Conservation (phyloP, 2,329 filamentous ascomycete species). For the Monilinia fructigena region DNA sequence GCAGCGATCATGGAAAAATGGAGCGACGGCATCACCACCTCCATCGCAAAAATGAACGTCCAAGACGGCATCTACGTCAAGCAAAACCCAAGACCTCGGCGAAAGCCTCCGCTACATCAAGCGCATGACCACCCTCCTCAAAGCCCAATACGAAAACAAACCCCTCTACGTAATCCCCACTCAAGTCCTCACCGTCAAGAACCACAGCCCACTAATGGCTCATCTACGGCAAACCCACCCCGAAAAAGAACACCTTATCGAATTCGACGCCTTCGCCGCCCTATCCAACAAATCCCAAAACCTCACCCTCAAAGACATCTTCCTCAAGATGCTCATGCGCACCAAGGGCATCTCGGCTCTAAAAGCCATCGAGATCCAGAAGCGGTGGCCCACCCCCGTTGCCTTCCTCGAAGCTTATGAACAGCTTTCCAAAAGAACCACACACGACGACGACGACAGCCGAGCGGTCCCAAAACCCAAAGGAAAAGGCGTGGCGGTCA, state of each 20-base stretch:
- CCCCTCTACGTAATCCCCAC: conserved; percentile 65
- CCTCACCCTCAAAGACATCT: conserved; percentile 72
- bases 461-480: background rate
- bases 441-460: background rate
- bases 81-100: conserved; percentile 68
- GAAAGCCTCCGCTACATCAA: conserved; percentile 75
- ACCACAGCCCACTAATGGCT: conserved; percentile 64
- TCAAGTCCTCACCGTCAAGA: conserved; percentile 57
- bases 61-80: conserved; percentile 79
- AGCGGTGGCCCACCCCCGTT: conserved; percentile 71
- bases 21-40: conserved; percentile 70
- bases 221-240: conserved; percentile 56
- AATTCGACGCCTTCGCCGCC: conserved; percentile 68
- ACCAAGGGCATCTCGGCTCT: conserved; percentile 72
- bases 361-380: conserved; percentile 77
- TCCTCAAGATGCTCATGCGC: conserved; percentile 84
- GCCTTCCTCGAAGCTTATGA: conserved; percentile 68
- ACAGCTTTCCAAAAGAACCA: conserved; percentile 4
- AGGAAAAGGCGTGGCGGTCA: background rate
- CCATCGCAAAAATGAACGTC: conserved; percentile 74
- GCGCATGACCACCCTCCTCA: conserved; percentile 67
- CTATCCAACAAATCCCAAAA: conserved; percentile 73
- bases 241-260: conserved; percentile 49
- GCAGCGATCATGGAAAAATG: conserved; percentile 54
- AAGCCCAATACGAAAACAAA: conserved; percentile 60